Conservation (phyloP, 768 basidiomycete species). For the Mycena rosella region DNA sequence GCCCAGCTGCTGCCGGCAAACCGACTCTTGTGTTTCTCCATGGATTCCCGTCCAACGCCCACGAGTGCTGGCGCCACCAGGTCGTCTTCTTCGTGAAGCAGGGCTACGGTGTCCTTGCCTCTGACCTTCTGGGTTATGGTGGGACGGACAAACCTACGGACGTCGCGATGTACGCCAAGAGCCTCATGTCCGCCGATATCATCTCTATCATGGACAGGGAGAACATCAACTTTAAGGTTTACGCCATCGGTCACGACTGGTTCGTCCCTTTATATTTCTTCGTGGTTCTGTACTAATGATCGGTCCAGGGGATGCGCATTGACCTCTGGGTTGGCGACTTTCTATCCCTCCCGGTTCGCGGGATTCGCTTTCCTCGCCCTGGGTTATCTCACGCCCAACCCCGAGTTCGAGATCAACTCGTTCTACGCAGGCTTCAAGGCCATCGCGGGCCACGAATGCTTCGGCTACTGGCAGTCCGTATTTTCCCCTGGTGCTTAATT, state of each 20-base stretch:
- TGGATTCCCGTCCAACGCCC: slow-evolving; percentile 58
- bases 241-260: slow-evolving; percentile 60
- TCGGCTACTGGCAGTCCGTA: slow-evolving; percentile 18
- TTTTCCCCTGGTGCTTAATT: background rate
- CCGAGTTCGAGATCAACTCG: slow-evolving; percentile 38
- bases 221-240: slow-evolving; percentile 43
- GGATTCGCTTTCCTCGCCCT: slow-evolving; percentile 57
- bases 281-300: background rate
- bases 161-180: slow-evolving; percentile 47
- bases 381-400: slow-evolving; percentile 48
- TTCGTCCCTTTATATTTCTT: background rate
- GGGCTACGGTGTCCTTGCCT: slow-evolving; percentile 61
- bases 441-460: slow-evolving; percentile 1
- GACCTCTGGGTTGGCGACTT: slow-evolving; percentile 51
- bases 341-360: slow-evolving; percentile 53
- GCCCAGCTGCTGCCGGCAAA: slow-evolving; percentile 42
- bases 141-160: slow-evolving; percentile 60
- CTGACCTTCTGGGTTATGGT: slow-evolving; percentile 67
- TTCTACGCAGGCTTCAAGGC: background rate
- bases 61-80: slow-evolving; percentile 55
- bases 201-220: slow-evolving; percentile 56
- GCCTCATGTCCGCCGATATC: slow-evolving; percentile 52
- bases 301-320: slow-evolving; percentile 52
- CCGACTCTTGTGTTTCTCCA: slow-evolving; percentile 58
- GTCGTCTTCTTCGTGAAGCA: slow-evolving; percentile 49